Conservation (phyloP, 176 grass and related monocot species). For the Zea luxurians region DNA sequence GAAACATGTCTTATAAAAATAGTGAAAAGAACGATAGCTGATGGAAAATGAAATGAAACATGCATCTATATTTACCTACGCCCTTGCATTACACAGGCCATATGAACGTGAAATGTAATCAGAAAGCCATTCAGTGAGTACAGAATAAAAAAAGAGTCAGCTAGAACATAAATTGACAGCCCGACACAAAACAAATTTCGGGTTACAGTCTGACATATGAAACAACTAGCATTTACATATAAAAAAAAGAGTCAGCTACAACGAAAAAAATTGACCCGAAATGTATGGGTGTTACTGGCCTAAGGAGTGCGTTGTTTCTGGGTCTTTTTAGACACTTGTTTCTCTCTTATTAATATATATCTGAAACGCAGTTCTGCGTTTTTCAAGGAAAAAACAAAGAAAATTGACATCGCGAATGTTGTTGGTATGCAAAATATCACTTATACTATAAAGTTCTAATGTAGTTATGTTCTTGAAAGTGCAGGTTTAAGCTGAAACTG, state of each 20-base stretch:
- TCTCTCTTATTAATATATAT: no score
- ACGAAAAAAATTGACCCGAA: background rate
- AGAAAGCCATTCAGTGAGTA: slow-evolving; percentile 17
- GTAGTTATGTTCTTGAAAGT: background rate
- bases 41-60: slow-evolving; percentile 9
- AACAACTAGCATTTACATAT: background rate
- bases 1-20: slow-evolving; percentile 27
- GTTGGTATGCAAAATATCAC: slow-evolving; percentile 17
- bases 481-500: slow-evolving; percentile 8
- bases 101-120: slow-evolving; percentile 74
- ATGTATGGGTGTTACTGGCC: no score
- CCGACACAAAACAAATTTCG: slow-evolving; percentile 25
- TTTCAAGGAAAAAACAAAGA: no score
- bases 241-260: background rate
- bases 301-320: no score
- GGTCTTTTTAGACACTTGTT: no score
- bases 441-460: background rate
- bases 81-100: slow-evolving; percentile 96
- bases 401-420: background rate
- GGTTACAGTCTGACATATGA: background rate
- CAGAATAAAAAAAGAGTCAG: slow-evolving; percentile 3
- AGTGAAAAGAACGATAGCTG: background rate
- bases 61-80: slow-evolving; percentile 59
- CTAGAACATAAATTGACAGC: slow-evolving; percentile 19
- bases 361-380: no score